Conservation (phyloP, 73 alveolate species). For the Durusdinium trenchii region DNA sequence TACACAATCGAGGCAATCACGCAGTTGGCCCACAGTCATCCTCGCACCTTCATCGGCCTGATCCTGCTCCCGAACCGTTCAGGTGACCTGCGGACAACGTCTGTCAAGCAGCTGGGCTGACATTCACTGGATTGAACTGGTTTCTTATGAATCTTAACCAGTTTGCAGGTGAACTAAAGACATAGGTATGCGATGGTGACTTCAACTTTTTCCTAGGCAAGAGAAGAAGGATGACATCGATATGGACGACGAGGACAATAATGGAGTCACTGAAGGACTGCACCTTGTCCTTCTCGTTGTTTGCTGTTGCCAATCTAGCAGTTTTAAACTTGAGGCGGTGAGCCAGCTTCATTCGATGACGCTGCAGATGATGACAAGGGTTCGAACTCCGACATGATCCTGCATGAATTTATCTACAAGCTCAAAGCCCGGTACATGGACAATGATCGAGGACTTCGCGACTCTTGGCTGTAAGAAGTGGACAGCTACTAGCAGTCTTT, state of each 20-base stretch:
- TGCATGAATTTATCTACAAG: constrained; percentile 20
- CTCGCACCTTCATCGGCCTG: background rate
- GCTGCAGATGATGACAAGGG: background rate
- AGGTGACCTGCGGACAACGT: background rate
- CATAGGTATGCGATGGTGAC: background rate
- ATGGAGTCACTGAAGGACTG: background rate
- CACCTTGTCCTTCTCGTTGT: background rate
- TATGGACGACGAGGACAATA: background rate
- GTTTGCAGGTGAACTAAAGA: background rate
- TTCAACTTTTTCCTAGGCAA: background rate
- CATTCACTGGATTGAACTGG: background rate
- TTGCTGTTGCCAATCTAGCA: no score
- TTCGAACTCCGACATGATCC: background rate
- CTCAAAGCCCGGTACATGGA: constrained; percentile 6
- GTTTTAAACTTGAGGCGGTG: background rate
- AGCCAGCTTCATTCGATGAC: background rate
- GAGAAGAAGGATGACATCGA: constrained; percentile 13
- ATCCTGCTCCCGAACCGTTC: constrained; percentile 15
- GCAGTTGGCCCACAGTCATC: background rate
- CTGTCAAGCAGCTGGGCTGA: background rate
- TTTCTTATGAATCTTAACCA: background rate
- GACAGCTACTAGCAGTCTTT: no score
- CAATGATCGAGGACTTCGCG: background rate
- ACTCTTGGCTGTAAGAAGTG: background rate
- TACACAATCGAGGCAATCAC: background rate